These are phyloP conservation scores for Naematelia aurantialba DNA, from an alignment of 768 basidiomycete species.

Conservation along the genomic window DNA sequence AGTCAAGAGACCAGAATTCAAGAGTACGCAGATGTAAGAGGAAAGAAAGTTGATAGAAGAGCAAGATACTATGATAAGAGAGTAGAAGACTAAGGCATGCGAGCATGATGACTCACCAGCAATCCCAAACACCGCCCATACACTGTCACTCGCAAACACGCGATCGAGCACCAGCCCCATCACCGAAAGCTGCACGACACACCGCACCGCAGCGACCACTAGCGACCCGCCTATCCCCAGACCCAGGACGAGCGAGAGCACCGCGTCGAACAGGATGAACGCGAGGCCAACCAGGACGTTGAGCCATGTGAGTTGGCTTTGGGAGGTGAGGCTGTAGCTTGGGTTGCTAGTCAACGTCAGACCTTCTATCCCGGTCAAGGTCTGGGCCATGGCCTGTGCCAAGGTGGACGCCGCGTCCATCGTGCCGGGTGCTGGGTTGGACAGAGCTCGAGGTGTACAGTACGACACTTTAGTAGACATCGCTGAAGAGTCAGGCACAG, in stretches of 20 bases:
- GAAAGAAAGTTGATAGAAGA: background rate
- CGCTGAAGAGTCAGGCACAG: background rate
- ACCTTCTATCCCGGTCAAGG: too few relatives aligned
- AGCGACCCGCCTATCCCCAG: slow-evolving; percentile 69
- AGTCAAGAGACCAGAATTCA: too few relatives aligned
- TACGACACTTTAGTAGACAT: too few relatives aligned
- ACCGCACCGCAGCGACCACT: slow-evolving; percentile 66
- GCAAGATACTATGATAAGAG: too few relatives aligned
- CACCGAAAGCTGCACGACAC: slow-evolving; percentile 70
- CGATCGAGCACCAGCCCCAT: slow-evolving; percentile 67
- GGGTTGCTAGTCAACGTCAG: too few relatives aligned
- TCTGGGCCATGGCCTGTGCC: too few relatives aligned
- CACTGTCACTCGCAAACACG: slow-evolving; percentile 71
- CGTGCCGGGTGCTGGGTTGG: too few relatives aligned
- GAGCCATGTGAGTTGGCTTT: slow-evolving; percentile 64
- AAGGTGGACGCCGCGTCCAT: too few relatives aligned
- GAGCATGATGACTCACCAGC: slow-evolving; percentile 57
- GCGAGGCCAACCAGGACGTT: slow-evolving; percentile 72
- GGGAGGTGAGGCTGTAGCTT: too few relatives aligned
- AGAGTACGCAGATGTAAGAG: background rate
- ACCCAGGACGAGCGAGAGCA: slow-evolving; percentile 62
- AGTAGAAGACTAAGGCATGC: background rate
- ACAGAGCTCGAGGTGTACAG: too few relatives aligned
- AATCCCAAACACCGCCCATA: slow-evolving; percentile 71
- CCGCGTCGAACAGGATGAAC: slow-evolving; percentile 70